Conservation (phyloP, 257 asterid species). For the Marsdenia floribunda region DNA sequence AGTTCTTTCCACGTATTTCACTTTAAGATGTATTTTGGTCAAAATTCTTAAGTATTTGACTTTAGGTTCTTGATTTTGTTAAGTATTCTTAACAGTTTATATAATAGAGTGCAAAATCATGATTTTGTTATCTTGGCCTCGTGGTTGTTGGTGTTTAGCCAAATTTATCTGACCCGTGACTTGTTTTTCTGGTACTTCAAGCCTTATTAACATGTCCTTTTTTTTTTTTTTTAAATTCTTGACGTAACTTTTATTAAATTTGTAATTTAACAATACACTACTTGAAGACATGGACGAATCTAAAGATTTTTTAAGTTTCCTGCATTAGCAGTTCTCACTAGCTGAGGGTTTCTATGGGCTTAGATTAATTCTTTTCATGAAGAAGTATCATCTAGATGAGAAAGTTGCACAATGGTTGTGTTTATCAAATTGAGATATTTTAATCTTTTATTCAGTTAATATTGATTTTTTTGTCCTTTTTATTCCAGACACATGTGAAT, state of each 20-base stretch:
- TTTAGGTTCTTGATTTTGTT: too few species aligned
- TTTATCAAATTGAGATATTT: background rate
- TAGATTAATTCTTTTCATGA: background rate
- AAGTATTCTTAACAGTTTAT: too few species aligned
- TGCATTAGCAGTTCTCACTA: background rate
- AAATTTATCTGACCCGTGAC: too few species aligned
- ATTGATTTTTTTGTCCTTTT: constrained; percentile 10
- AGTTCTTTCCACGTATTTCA: too few species aligned
- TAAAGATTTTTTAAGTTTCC: background rate
- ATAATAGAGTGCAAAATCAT: too few species aligned
- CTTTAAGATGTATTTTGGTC: too few species aligned
- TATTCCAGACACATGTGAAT: constrained; percentile 69
- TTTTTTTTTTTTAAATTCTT: too few species aligned
- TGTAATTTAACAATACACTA: background rate
- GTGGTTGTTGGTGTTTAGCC: too few species aligned
- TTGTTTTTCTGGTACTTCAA: too few species aligned
- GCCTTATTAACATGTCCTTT: too few species aligned
- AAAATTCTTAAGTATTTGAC: too few species aligned
- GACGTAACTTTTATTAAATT: background rate
- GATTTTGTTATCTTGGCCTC: too few species aligned
- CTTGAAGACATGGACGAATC: background rate
- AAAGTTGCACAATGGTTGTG: background rate
- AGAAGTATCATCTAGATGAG: background rate
- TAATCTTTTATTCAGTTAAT: background rate
- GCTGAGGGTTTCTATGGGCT: background rate